phyloP scores from a whole-genome alignment of 129 eudicot species.

The Flaveria trinervia region DNA sequence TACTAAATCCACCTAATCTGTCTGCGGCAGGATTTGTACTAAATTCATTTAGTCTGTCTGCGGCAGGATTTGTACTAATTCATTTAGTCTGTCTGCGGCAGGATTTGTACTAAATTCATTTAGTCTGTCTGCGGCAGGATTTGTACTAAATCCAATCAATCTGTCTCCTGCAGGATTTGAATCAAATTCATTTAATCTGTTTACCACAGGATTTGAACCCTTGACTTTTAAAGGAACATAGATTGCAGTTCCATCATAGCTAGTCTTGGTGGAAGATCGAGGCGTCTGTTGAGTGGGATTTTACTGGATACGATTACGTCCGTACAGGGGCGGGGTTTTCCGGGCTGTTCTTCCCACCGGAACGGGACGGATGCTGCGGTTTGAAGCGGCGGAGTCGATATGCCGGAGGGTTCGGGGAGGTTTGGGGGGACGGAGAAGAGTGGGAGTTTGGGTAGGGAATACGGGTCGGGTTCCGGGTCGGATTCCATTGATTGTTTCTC shows the following conservation, averaged over 20 bases:
- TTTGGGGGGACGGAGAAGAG: conserved; percentile 32
- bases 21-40: no score
- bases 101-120: no score
- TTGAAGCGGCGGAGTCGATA: conserved; percentile 63
- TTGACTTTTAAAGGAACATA: conserved; percentile 33
- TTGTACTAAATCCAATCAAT: no score
- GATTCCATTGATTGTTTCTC: conserved; percentile 33
- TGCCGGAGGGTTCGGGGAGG: conserved; percentile 48
- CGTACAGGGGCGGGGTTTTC: conserved; percentile 75
- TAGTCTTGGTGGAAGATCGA: conserved; percentile 69
- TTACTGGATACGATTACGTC: conserved; percentile 34
- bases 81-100: no score
- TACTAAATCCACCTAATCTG: no score
- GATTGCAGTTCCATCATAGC: conserved; percentile 26
- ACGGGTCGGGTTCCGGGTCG: conserved; percentile 35
- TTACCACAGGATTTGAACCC: no score
- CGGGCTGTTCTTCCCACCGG: conserved; percentile 91
- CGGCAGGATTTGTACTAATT: no score
- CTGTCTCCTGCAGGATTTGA: no score
- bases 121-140: no score
- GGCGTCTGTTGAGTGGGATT: conserved; percentile 25
- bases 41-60: no score
- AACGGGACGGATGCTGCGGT: conserved; percentile 83
- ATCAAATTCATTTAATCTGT: no score
- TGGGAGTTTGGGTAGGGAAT: conserved; percentile 43